phyloP scores from a whole-genome alignment of 768 basidiomycete species.

The Postia placenta region DNA sequence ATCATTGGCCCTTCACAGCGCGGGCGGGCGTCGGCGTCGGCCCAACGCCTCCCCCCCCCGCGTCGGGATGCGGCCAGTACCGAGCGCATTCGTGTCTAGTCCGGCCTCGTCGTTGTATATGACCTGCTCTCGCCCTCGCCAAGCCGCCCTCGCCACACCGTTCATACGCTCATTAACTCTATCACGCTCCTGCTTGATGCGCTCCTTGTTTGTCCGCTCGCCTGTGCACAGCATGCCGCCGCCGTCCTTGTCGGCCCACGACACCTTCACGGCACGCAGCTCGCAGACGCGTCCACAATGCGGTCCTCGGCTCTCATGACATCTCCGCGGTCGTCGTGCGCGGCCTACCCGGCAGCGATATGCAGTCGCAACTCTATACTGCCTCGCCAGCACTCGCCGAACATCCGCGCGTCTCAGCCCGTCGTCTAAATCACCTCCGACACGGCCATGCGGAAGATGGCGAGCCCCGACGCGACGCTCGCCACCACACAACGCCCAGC shows the following conservation, averaged over 20 bases:
- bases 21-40: too few relatives aligned
- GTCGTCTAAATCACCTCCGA: background rate
- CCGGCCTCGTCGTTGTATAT: too few relatives aligned
- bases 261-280: background rate
- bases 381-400: too few relatives aligned
- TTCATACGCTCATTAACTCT: background rate
- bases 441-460: background rate
- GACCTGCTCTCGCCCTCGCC: too few relatives aligned
- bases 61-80: too few relatives aligned
- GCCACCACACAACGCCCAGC: background rate
- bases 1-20: too few relatives aligned
- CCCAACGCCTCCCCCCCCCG: background rate
- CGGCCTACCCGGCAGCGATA: too few relatives aligned
- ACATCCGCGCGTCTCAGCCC: background rate
- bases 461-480: background rate
- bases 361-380: too few relatives aligned
- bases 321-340: too few relatives aligned
- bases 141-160: background rate
- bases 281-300: background rate
- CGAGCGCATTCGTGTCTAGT: too few relatives aligned
- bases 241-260: conserved; percentile 4
- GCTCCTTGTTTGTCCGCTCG: conserved; percentile 8
- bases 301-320: background rate
- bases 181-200: conserved; percentile 2
- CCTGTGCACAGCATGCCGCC: conserved; percentile 5